These are phyloP conservation scores for Fraxinus greggii DNA, from an alignment of 305 asterid species.

Conservation along the genomic window DNA sequence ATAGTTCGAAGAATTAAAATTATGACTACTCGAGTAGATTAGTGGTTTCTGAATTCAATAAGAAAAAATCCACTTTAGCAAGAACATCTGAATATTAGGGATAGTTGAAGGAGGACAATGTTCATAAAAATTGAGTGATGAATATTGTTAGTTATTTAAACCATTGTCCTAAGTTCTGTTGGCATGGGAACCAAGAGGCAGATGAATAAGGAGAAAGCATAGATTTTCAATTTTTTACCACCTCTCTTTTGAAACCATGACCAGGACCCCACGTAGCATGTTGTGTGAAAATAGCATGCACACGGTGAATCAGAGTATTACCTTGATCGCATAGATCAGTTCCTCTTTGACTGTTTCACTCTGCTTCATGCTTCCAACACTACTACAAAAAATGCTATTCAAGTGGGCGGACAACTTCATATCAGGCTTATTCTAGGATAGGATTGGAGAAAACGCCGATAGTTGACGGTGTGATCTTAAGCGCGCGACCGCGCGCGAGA, in stretches of 20 bases:
- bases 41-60: neutral
- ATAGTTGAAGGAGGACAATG: neutral
- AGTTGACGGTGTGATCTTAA: neutral
- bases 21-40: neutral
- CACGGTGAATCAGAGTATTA: neutral
- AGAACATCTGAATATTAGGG: neutral
- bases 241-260: neutral
- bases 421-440: neutral
- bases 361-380: neutral
- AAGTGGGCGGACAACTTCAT: neutral
- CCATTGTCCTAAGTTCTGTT: neutral
- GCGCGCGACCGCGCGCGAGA: too few relatives aligned
- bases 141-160: neutral
- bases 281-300: neutral
- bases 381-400: neutral
- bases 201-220: neutral
- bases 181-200: neutral
- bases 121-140: neutral
- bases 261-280: neutral
- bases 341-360: neutral
- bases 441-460: neutral
- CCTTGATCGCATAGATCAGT: neutral
- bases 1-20: neutral
- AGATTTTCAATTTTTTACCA: neutral
- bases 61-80: neutral